phyloP scores from a whole-genome alignment of 352 stramenopile genomes.

The Phytophthora litchii region DNA sequence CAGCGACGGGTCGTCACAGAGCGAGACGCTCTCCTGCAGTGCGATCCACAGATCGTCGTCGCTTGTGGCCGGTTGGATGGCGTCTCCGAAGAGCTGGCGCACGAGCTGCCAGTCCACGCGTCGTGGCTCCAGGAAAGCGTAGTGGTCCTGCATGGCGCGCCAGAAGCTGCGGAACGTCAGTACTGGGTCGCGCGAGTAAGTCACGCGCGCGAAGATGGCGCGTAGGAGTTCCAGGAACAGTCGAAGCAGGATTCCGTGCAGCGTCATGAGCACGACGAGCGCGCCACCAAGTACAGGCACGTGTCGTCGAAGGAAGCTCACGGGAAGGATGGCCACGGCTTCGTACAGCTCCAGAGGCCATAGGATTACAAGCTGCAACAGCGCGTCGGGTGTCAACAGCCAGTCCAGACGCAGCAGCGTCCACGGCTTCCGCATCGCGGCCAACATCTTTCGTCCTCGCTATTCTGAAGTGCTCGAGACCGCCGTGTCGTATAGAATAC shows the following conservation, averaged over 20 bases:
- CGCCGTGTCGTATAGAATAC: constrained; percentile 13
- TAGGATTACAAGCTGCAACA: constrained; percentile 65
- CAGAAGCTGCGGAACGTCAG: constrained; percentile 82
- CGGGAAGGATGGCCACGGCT: constrained; percentile 70
- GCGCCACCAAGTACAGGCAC: constrained; percentile 74
- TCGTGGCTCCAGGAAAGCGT: constrained; percentile 58
- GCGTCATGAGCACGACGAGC: constrained; percentile 79
- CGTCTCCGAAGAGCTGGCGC: constrained; percentile 73
- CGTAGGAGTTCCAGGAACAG: constrained; percentile 70
- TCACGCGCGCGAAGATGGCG: constrained; percentile 70
- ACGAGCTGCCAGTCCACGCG: constrained; percentile 73
- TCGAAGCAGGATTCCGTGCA: constrained; percentile 74
- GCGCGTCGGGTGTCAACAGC: constrained; percentile 47
- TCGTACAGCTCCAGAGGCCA: constrained; percentile 80
- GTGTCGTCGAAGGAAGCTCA: constrained; percentile 77
- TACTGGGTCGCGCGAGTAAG: constrained; percentile 64
- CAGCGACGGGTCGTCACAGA: constrained; percentile 76
- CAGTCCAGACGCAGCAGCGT: constrained; percentile 37
- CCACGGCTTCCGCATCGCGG: constrained; percentile 24
- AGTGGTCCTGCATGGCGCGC: constrained; percentile 68
- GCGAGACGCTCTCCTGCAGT: constrained; percentile 70
- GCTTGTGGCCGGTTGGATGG: constrained; percentile 60
- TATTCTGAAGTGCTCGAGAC: constrained; percentile 20
- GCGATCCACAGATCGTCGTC: constrained; percentile 86
- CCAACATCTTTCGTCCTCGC: constrained; percentile 11